Conservation (phyloP, 2,329 filamentous ascomycete genomes). For the Neopestalotiopsis sp. region DNA sequence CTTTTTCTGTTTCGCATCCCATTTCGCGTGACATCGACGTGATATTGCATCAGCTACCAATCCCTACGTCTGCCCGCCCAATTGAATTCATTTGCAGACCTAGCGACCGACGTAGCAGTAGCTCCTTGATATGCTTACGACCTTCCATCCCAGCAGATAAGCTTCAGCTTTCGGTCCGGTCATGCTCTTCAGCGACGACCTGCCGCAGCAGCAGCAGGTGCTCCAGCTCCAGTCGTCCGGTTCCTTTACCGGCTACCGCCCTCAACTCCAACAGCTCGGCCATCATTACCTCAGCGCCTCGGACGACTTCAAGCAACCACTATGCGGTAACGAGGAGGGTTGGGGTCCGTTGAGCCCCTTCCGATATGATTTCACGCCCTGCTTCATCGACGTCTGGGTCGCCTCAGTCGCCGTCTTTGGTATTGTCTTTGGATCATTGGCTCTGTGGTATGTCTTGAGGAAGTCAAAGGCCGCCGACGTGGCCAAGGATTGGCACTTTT, state of each 20-base stretch:
- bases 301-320: slow-evolving; percentile 63
- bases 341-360: slow-evolving; percentile 92
- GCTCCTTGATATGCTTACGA: slow-evolving; percentile 35
- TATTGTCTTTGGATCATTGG: slow-evolving; percentile 75
- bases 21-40: slow-evolving; percentile 30
- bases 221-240: slow-evolving; percentile 60
- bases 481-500: slow-evolving; percentile 90
- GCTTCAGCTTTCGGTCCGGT: slow-evolving; percentile 26
- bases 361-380: slow-evolving; percentile 94
- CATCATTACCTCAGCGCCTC: slow-evolving; percentile 65
- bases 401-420: slow-evolving; percentile 80
- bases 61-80: slow-evolving; percentile 26
- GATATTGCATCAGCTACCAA: not conserved
- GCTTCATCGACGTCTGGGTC: slow-evolving; percentile 94
- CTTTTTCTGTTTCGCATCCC: not conserved
- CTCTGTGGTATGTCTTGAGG: slow-evolving; percentile 79
- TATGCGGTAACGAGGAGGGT: slow-evolving; percentile 89
- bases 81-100: slow-evolving; percentile 29
- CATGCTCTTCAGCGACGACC: slow-evolving; percentile 44
- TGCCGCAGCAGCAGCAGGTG: slow-evolving; percentile 51
- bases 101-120: slow-evolving; percentile 8
- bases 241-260: slow-evolving; percentile 65
- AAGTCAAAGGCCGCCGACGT: slow-evolving; percentile 71
- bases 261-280: slow-evolving; percentile 53
- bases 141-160: slow-evolving; percentile 27